Conservation (phyloP, 176 grass and related monocot genomes). For the Areca catechu region DNA sequence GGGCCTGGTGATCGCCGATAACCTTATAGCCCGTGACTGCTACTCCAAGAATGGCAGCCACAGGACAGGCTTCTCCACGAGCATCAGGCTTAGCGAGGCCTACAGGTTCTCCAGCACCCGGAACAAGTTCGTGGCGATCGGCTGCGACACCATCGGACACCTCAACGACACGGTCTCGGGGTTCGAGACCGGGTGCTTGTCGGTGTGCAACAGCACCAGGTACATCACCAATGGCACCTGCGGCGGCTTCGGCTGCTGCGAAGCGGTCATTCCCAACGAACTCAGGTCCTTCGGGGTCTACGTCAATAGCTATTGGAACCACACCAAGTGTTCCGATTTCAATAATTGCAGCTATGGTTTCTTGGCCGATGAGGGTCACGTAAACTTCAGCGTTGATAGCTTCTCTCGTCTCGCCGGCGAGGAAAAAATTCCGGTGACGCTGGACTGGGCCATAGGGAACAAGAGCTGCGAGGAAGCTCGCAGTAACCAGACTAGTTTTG, state of each 20-base stretch:
- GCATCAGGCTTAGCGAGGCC: accelerated
- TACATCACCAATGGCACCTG: not conserved
- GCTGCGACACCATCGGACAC: not conserved
- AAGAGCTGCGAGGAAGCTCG: not conserved
- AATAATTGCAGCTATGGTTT: not conserved
- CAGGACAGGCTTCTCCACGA: not conserved
- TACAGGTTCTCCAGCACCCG: not conserved
- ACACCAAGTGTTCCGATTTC: not conserved
- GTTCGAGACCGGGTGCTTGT: not conserved
- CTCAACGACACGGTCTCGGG: accelerated
- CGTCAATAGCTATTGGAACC: not conserved
- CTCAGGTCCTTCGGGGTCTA: not conserved
- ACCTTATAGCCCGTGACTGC: not conserved
- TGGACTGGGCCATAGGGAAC: not conserved
- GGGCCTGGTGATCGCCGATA: not conserved
- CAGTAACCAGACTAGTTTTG: not conserved
- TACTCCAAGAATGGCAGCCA: not conserved
- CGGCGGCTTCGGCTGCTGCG: not conserved
- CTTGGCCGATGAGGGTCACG: not conserved
- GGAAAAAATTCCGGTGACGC: not conserved
- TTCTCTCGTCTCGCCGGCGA: not conserved
- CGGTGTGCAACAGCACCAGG: not conserved
- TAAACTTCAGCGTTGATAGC: not conserved
- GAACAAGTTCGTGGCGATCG: not conserved
- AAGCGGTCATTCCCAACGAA: not conserved